A percentile compares a stretch with the other conserved stretches of the same genome.
Conservation (phyloP, 495 filamentous ascomycete genomes). For the Rhypophila decipiens region DNA sequence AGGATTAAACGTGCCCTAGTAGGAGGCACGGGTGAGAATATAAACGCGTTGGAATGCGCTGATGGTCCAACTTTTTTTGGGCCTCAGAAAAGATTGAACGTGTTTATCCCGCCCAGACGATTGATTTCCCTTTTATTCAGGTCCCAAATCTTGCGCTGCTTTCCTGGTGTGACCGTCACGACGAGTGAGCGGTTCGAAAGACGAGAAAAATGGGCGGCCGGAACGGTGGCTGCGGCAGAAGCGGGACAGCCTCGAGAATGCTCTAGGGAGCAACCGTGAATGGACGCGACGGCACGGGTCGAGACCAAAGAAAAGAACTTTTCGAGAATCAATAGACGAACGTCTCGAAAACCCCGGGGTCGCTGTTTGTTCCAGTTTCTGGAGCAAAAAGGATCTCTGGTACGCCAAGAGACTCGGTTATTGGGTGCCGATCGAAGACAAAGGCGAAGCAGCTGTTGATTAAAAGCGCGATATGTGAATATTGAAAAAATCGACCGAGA, state of each 20-base stretch:
- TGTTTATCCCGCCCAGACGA: slow-evolving; percentile 1
- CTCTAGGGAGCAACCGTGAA: background rate
- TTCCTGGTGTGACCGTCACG: too few relatives aligned
- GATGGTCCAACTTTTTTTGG: background rate
- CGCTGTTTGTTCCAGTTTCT: too few relatives aligned
- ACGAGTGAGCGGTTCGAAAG: background rate
- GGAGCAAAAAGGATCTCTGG: slow-evolving; percentile 17
- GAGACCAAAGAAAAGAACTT: slow-evolving; percentile 22
- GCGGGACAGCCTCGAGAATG: background rate
- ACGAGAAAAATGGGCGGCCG: background rate
- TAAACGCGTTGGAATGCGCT: slow-evolving; percentile 20
- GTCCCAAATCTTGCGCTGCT: too few relatives aligned
- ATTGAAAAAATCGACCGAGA: too few relatives aligned
- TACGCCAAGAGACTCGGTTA: slow-evolving; percentile 5
- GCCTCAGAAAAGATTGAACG: background rate
- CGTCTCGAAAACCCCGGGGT: too few relatives aligned
- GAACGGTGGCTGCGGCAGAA: background rate
- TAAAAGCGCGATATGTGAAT: slow-evolving; percentile 10
- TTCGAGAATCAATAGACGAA: slow-evolving; percentile 9
- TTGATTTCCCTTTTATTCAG: too few relatives aligned
- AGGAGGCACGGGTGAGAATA: slow-evolving; percentile 38
- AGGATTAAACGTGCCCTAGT: slow-evolving; percentile 48
- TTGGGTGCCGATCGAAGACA: slow-evolving; percentile 17
- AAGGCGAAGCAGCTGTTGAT: slow-evolving; percentile 18
- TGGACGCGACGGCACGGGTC: background rate